phyloP scores from a whole-genome alignment of 1,284 basidiomycete species.

The Polyporus tsugae region DNA sequence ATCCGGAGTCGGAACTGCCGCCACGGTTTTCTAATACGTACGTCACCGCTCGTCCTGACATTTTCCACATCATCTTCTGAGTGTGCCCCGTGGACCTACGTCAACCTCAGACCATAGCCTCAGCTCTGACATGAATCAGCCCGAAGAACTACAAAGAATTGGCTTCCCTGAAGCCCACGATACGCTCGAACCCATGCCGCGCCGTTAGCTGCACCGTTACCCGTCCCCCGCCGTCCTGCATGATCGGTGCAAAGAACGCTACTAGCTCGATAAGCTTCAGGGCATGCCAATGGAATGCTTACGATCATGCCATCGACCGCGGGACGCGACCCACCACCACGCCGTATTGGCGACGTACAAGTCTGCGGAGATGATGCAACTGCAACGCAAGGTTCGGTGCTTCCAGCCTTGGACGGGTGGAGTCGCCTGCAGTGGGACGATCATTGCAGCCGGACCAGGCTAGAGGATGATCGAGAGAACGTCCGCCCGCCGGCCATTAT shows the following conservation, averaged over 20 bases:
- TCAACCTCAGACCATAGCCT: conserved; percentile 62
- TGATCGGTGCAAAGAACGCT: conserved; percentile 30
- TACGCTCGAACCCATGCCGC: not conserved
- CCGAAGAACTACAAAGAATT: not conserved
- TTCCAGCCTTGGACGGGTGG: conserved; percentile 62
- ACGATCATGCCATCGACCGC: conserved; percentile 60
- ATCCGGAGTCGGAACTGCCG: conserved; percentile 44
- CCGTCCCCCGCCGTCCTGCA: conserved; percentile 47
- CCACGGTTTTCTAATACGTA: conserved; percentile 45
- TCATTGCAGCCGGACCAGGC: conserved; percentile 67
- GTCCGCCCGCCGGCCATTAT: not conserved
- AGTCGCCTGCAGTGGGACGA: conserved; percentile 72
- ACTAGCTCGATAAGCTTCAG: not conserved
- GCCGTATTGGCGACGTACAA: conserved; percentile 57
- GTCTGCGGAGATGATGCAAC: conserved; percentile 69
- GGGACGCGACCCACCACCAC: conserved; percentile 58
- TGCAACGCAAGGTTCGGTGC: conserved; percentile 68
- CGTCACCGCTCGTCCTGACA: conserved; percentile 23
- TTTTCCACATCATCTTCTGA: not conserved
- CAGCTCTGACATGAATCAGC: conserved; percentile 45
- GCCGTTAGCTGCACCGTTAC: conserved; percentile 38
- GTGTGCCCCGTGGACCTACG: conserved; percentile 42
- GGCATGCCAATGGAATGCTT: not conserved
- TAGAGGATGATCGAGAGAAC: not conserved
- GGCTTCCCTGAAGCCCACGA: not conserved